Evolutionary conservation across 1,284 basidiomycete species (phyloP).

Genomic region (Bondarzewia mesenterica): DNA sequence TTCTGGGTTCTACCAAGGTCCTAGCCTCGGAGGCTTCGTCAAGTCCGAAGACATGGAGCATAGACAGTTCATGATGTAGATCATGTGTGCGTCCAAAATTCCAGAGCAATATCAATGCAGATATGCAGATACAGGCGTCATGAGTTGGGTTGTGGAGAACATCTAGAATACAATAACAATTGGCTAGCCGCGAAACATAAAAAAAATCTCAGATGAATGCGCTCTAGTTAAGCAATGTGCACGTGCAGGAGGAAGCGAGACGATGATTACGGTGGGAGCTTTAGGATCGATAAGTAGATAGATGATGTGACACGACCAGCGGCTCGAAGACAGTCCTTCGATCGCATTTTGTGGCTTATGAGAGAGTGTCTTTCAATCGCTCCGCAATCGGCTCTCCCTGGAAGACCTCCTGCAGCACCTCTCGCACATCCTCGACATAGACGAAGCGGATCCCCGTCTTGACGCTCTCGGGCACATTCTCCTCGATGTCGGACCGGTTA

Average conservation of each 20-base stretch:
- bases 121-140: background rate
- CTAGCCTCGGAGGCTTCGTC: no score
- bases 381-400: slow-evolving; percentile 49
- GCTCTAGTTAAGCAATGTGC: background rate
- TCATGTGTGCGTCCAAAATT: background rate
- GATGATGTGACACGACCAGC: background rate
- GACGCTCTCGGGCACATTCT: slow-evolving; percentile 91
- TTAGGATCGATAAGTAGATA: background rate
- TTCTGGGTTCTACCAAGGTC: no score
- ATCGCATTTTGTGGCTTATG: no score
- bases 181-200: background rate
- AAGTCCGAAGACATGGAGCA: no score
- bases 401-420: slow-evolving; percentile 85
- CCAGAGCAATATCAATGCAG: background rate
- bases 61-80: no score
- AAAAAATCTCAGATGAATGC: background rate
- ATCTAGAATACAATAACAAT: slow-evolving; percentile 7
- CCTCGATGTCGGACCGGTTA: slow-evolving; percentile 88
- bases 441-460: slow-evolving; percentile 91
- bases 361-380: slow-evolving; percentile 58
- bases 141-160: slow-evolving; percentile 5
- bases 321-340: no score
- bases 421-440: slow-evolving; percentile 85
- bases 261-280: background rate
- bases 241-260: background rate